Evolutionary conservation across 257 asterid genomes (phyloP).

Genomic region (Plectranthus barbatus): DNA sequence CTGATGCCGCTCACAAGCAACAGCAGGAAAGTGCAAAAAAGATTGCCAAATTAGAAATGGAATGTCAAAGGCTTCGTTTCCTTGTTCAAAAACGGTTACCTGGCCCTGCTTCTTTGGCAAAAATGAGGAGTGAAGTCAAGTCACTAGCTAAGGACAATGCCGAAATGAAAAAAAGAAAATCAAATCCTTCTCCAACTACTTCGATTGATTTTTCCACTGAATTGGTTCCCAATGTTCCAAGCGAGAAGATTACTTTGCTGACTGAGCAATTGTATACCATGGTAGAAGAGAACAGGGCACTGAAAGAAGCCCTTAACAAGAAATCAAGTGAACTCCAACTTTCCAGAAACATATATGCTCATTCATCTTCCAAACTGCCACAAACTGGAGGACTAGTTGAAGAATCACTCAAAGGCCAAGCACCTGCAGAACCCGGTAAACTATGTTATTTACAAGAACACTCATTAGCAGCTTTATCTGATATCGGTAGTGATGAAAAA

Average conservation of each 20-base stretch:
- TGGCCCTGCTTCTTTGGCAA: conserved; percentile 59
- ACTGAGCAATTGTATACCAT: conserved; percentile 40
- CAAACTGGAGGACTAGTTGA: conserved; percentile 15
- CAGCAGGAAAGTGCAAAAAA: conserved; percentile 53
- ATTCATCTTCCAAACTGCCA: conserved; percentile 20
- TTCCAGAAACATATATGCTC: conserved; percentile 14
- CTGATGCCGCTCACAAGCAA: conserved; percentile 48
- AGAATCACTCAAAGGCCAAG: not conserved
- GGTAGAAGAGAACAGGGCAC: conserved; percentile 55
- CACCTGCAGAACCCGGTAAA: conserved; percentile 21
- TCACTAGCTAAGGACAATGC: conserved; percentile 36
- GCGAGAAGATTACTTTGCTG: conserved; percentile 28
- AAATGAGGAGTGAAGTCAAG: conserved; percentile 58
- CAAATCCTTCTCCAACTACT: conserved; percentile 28
- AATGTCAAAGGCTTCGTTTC: conserved; percentile 70
- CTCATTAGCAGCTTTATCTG: conserved; percentile 28
- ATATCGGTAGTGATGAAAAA: conserved; percentile 57
- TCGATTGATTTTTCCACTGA: conserved; percentile 32
- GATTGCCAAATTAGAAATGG: conserved; percentile 60
- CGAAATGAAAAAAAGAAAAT: conserved; percentile 32
- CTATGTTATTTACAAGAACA: conserved; percentile 4
- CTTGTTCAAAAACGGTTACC: conserved; percentile 58
- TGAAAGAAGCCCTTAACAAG: conserved; percentile 33
- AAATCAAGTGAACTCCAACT: conserved; percentile 25
- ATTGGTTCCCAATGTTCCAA: conserved; percentile 26